Evolutionary conservation across 768 basidiomycete genomes (phyloP).

Genomic region (Strobilomyces confusus): DNA sequence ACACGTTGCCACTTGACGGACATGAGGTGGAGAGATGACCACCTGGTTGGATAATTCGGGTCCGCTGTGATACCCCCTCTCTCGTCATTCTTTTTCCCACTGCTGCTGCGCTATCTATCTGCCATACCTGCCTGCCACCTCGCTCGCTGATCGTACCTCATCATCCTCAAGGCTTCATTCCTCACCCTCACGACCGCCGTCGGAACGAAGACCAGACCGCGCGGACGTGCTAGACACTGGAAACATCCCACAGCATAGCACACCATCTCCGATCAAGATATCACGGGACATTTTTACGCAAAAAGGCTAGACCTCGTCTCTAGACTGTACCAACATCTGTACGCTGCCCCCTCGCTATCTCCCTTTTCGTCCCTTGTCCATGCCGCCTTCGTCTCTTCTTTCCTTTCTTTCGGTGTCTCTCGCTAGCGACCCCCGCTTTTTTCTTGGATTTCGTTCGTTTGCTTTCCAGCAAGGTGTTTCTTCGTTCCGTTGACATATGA

Average conservation of each 20-base stretch:
- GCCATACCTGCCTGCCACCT: not conserved
- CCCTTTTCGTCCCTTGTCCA: not conserved
- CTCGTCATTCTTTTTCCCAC: not conserved
- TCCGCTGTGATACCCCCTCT: constrained; percentile 16
- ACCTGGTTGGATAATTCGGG: not conserved
- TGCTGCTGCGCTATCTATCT: constrained; percentile 15
- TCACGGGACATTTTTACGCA: constrained; percentile 4
- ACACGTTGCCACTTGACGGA: too few species aligned
- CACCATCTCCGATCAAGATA: constrained; percentile 5
- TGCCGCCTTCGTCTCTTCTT: not conserved
- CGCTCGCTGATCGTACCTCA: not conserved
- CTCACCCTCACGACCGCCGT: not conserved
- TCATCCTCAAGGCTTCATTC: too few species aligned
- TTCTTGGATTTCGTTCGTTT: constrained; percentile 2
- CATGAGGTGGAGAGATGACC: not conserved
- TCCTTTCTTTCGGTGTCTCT: not conserved
- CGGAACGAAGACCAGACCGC: constrained; percentile 6
- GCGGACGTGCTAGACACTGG: constrained; percentile 1
- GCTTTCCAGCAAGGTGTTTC: not conserved
- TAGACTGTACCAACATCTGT: constrained; percentile 12
- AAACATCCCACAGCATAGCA: constrained; percentile 1
- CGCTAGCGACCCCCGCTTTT: not conserved
- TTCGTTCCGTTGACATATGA: not conserved
- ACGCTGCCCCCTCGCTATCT: not conserved
- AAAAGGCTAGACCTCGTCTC: constrained; percentile 1